A percentile compares a stretch with the other conserved stretches of the same genome.
phyloP scores from a whole-genome alignment of 192 early-diverging fungal genomes.

The Dissophora globulifera region DNA sequence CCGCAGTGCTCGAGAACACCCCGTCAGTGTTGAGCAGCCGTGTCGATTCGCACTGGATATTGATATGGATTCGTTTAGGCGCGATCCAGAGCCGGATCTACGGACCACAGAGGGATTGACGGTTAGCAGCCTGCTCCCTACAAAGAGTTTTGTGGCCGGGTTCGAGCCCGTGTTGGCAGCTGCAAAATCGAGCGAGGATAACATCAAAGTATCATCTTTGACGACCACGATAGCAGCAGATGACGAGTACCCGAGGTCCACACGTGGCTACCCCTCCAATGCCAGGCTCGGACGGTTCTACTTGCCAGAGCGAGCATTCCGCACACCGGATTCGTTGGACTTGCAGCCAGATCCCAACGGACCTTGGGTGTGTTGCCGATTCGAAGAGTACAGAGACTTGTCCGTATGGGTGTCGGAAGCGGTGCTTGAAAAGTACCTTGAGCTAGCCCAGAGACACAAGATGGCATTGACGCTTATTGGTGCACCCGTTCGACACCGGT shows the following conservation, averaged over 20 bases:
- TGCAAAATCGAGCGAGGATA: neutral
- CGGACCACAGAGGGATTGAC: constrained; percentile 19
- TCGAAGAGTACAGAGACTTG: constrained; percentile 28
- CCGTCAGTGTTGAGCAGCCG: constrained; percentile 3
- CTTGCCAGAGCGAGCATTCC: constrained; percentile 25
- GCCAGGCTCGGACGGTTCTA: constrained; percentile 35
- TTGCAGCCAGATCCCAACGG: constrained; percentile 1
- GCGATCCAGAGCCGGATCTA: constrained; percentile 32
- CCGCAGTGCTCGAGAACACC: neutral
- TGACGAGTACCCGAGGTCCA: neutral
- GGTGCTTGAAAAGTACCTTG: constrained; percentile 29
- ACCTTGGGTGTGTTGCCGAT: constrained; percentile 28
- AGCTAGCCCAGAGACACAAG: constrained; percentile 21
- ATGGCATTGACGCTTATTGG: constrained; percentile 28
- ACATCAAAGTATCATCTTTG: no score
- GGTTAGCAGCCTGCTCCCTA: constrained; percentile 14
- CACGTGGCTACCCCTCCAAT: constrained; percentile 19
- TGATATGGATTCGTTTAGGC: constrained; percentile 26
- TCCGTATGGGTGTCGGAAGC: constrained; percentile 33
- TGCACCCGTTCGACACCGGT: neutral
- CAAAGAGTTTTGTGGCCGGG: constrained; percentile 30
- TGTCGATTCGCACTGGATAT: constrained; percentile 34
- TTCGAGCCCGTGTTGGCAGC: constrained; percentile 19
- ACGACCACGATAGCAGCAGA: neutral
- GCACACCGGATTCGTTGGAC: constrained; percentile 14